Evolutionary conservation across 345 rosid species (phyloP).

Genomic region (Arabidopsis thaliana): DNA sequence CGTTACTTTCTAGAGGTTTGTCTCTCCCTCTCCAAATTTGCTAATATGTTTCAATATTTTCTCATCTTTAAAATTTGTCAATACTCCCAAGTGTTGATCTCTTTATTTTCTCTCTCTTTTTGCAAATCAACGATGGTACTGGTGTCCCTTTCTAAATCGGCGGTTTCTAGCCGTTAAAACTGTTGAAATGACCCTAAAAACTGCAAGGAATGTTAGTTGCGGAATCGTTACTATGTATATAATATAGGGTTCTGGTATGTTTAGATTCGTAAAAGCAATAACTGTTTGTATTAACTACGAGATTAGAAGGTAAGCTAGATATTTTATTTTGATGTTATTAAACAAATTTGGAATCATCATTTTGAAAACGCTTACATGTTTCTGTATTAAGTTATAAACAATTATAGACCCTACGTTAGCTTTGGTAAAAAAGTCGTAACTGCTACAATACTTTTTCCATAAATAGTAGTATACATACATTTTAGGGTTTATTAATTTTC

Average conservation of each 20-base stretch:
- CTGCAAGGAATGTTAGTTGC: conserved; percentile 23
- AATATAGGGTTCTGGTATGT: conserved; percentile 7
- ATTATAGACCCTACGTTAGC: neutral
- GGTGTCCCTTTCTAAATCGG: conserved; percentile 33
- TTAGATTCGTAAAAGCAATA: neutral
- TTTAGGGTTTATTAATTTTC: conserved; percentile 8
- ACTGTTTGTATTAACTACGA: conserved; percentile 11
- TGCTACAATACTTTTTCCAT: neutral
- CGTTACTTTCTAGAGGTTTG: conserved; percentile 37
- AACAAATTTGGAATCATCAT: conserved; percentile 5
- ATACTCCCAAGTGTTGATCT: neutral
- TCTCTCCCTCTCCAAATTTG: conserved; percentile 17
- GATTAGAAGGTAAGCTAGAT: neutral
- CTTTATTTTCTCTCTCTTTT: neutral
- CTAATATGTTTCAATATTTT: neutral
- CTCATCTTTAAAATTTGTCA: conserved; percentile 2
- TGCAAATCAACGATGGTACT: neutral
- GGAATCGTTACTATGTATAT: conserved; percentile 23
- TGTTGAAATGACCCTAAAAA: conserved; percentile 32
- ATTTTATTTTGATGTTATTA: neutral
- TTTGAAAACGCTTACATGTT: neutral
- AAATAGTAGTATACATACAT: neutral
- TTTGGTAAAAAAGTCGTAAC: conserved; percentile 24
- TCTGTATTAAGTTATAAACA: neutral
- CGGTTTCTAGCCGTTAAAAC: conserved; percentile 44